Conservation (phyloP, 495 filamentous ascomycete genomes). For the Geoglossum glabrum region DNA sequence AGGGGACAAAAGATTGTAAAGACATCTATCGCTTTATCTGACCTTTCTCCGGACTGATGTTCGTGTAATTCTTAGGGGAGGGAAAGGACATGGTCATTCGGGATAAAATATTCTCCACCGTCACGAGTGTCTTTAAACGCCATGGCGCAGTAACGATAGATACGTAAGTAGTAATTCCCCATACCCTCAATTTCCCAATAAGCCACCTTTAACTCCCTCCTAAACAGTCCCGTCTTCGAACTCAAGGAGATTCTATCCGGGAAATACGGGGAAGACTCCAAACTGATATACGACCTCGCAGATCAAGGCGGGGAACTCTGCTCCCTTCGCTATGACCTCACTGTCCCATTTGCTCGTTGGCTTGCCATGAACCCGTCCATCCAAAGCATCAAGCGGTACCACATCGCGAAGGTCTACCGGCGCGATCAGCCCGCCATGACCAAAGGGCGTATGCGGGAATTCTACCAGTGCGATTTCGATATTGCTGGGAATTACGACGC, state of each 20-base stretch:
- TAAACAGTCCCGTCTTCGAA: slow-evolving; percentile 44
- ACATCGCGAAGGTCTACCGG: slow-evolving; percentile 77
- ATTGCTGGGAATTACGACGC: slow-evolving; percentile 76
- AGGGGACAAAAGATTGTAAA: slow-evolving; percentile 19
- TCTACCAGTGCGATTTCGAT: slow-evolving; percentile 97
- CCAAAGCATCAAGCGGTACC: slow-evolving; percentile 65
- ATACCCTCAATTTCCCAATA: neutral
- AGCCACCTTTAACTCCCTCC: neutral
- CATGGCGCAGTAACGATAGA: slow-evolving; percentile 75
- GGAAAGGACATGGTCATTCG: slow-evolving; percentile 57
- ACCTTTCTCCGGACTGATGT: neutral
- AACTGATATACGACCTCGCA: slow-evolving; percentile 73
- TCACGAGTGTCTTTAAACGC: slow-evolving; percentile 71
- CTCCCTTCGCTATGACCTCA: slow-evolving; percentile 76
- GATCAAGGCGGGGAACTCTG: slow-evolving; percentile 75
- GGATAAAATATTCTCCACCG: slow-evolving; percentile 66
- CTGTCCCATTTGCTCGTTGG: slow-evolving; percentile 77
- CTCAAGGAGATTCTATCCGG: slow-evolving; percentile 60
- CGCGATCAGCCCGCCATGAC: slow-evolving; percentile 66
- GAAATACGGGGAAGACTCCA: slow-evolving; percentile 84
- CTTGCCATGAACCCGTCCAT: slow-evolving; percentile 63
- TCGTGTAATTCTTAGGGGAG: slow-evolving; percentile 26
- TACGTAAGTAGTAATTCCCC: slow-evolving; percentile 25
- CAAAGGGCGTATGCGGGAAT: slow-evolving; percentile 85
- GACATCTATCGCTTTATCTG: neutral